Evolutionary conservation across 2,329 filamentous ascomycete genomes (phyloP).

Genomic region (Alternaria metachromatica): DNA sequence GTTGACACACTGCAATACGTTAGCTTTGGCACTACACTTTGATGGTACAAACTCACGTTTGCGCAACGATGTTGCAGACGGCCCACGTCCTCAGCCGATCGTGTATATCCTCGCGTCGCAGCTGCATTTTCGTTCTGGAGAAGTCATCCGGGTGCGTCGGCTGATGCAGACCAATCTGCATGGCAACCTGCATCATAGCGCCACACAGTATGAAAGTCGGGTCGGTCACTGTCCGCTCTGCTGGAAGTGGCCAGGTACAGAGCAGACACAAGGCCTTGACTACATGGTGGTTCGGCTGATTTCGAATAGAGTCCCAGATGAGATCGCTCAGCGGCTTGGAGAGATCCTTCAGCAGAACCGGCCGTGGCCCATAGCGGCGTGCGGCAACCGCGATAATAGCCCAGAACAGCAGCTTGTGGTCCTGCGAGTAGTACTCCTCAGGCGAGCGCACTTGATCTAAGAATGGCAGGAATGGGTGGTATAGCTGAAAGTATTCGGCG

Average conservation of each 20-base stretch:
- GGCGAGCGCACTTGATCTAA: constrained; percentile 71
- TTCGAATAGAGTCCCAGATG: constrained; percentile 79
- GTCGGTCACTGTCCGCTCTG: constrained; percentile 80
- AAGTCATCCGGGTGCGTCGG: constrained; percentile 86
- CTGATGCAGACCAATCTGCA: constrained; percentile 80
- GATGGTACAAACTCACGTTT: constrained; percentile 58
- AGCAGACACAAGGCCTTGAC: constrained; percentile 81
- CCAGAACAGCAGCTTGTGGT: constrained; percentile 87
- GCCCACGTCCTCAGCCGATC: constrained; percentile 84
- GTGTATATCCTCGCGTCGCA: constrained; percentile 79
- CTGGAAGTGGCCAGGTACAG: constrained; percentile 83
- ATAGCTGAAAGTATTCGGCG: constrained; percentile 75
- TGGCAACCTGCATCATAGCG: constrained; percentile 86
- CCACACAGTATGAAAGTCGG: constrained; percentile 82
- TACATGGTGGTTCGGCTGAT: constrained; percentile 79
- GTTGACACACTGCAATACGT: constrained; percentile 69
- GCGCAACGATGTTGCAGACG: constrained; percentile 83
- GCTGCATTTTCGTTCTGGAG: constrained; percentile 74
- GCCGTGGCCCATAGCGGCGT: constrained; percentile 70
- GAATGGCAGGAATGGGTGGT: constrained; percentile 80
- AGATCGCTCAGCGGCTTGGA: constrained; percentile 71
- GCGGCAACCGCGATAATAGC: constrained; percentile 77
- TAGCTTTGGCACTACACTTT: constrained; percentile 10
- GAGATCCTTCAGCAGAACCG: constrained; percentile 69
- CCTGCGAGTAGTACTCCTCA: constrained; percentile 74